Base-by-base conservation (phyloP, 305 asterid genomes). In the Fraxinus paxiana region DNA sequence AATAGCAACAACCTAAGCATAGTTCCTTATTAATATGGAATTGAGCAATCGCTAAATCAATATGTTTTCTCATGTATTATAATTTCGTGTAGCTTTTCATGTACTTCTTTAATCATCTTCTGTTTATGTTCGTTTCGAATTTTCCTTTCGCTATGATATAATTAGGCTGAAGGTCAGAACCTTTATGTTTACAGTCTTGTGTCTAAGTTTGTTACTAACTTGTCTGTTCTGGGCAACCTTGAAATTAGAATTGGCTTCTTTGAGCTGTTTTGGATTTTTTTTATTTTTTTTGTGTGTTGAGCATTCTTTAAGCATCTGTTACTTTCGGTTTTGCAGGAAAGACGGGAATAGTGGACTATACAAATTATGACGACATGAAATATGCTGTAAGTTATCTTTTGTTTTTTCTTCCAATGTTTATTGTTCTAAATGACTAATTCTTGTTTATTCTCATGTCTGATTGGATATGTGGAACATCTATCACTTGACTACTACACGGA, bases 301-400 rank as follows among this genome's bases (percentile, higher is more conserved):
- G 43, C 67, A 59, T 77, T 59, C 67, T 70, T 22, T 82, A 46
- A 38, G 74, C 13, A 61, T 35, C 6, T 65, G 56, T 43, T n/a
- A 31, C 56, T 34, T 83, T 54, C 78, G 63, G 30, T 76, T 73
- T 75, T 82, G 82, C 86, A 90, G 99, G 99, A 37, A 92, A 93
- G 84, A 91, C 97, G 0, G 99, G 99, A 82, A 91, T 91, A 56
- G 97, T 93, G 84, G 99, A 96, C 88, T 96, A 96, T 82, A 91
- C 98, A 73, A 93, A 88, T 82, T 86, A 85, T 24, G 97, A 96
- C 59, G 98, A 96, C 89, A 93, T 94, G 98, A 93, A 87, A 89
- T 92, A 92, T 89, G 97, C 98, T 80, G 99, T 96, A 85, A 90
- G 90, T 79, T 80, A 20, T 83, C 51, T 56, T 78, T 37, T 46